Base-by-base conservation (phyloP, 2,329 filamentous ascomycete species). In the Aspergillus costaricaensis region DNA sequence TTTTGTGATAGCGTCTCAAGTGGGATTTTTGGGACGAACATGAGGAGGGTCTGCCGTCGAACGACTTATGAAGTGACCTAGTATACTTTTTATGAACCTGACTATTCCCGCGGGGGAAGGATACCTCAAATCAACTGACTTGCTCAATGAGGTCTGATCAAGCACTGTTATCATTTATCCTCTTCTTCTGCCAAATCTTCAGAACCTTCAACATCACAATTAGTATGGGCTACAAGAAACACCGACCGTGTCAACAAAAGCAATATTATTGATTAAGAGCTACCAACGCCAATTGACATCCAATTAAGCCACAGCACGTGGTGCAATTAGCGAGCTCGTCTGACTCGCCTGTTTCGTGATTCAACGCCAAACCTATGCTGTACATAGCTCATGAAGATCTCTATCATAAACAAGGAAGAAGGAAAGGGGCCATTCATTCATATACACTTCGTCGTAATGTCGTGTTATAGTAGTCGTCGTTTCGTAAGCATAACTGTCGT, bases 381-480 rank as follows among this genome's bases (percentile, higher is more conserved):
- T 50, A 55, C 52, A 55, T 47, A 57, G 27, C 19, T 19, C 21
- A 44, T 50, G 39, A 50, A 32, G 21, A 55, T 50, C 47, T 50
- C 19, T 55, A 55, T 55, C 52, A 30, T 19, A 41, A 30, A 47
- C 47, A 51, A 41, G 30, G 19, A 44, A 48, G 19, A 51, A 12
- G 23, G 43, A 48, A 63, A 55, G 57, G 25, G 25, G 25, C 32
- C 23, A 9, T 44, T 38, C 55, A 47, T 48, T 14, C 60, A 58
- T 62, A 58, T 64, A 57, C 57, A 59, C 59, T 32, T 55, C 27
- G 19, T 38, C 47, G 57, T 43, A 52, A 48, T 36, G 25, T 59
- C 57, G 53, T 62, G 41, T 36, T 14, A 59, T 36, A 61, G 51
- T 44, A 56, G 30, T 65, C 59, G 54, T 47, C 38, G 25, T 36